Percentiles rank a stretch among this genome's conserved stretches.
These are phyloP conservation scores for Candolleomyces efflorescens DNA, from an alignment of 768 basidiomycete species.

Conservation along the genomic window DNA sequence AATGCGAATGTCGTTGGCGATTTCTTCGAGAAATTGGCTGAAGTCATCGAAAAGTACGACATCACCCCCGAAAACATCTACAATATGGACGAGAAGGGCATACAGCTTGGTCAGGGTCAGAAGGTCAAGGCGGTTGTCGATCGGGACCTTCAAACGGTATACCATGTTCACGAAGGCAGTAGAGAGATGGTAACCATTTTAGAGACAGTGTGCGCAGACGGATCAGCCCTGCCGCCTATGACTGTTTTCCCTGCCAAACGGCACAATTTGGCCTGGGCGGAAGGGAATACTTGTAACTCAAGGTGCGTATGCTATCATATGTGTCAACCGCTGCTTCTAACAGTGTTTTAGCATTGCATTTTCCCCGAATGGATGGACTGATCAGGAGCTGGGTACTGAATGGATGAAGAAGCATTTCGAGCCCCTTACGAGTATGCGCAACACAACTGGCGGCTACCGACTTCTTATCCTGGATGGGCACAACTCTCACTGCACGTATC, in stretches of 20 bases:
- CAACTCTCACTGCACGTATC: slow-evolving; percentile 27
- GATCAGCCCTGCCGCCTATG: slow-evolving; percentile 27
- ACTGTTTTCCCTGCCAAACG: slow-evolving; percentile 34
- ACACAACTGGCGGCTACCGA: slow-evolving; percentile 14
- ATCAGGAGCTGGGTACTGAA: slow-evolving; percentile 14
- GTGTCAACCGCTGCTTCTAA: too few relatives aligned
- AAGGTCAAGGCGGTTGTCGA: slow-evolving; percentile 17
- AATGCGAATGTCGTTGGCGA: slow-evolving; percentile 16
- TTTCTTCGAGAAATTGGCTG: slow-evolving; percentile 17
- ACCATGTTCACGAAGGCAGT: slow-evolving; percentile 29
- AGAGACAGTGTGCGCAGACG: slow-evolving; percentile 41
- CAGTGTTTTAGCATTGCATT: slow-evolving; percentile 22
- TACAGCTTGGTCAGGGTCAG: slow-evolving; percentile 22
- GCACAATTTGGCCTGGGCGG: slow-evolving; percentile 17
- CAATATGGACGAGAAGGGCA: slow-evolving; percentile 22
- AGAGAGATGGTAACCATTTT: slow-evolving; percentile 44
- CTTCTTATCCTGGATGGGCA: slow-evolving; percentile 37
- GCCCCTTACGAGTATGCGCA: slow-evolving; percentile 14
- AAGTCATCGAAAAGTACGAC: not conserved
- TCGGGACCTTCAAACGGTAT: slow-evolving; percentile 20
- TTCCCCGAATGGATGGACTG: slow-evolving; percentile 38
- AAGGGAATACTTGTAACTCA: slow-evolving; percentile 23
- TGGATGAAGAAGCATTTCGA: slow-evolving; percentile 33
- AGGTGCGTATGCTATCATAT: too few relatives aligned
- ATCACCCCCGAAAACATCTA: slow-evolving; percentile 16